Base-by-base conservation (phyloP, 2,329 filamentous ascomycete genomes). In the Xylariaceae sp. region DNA sequence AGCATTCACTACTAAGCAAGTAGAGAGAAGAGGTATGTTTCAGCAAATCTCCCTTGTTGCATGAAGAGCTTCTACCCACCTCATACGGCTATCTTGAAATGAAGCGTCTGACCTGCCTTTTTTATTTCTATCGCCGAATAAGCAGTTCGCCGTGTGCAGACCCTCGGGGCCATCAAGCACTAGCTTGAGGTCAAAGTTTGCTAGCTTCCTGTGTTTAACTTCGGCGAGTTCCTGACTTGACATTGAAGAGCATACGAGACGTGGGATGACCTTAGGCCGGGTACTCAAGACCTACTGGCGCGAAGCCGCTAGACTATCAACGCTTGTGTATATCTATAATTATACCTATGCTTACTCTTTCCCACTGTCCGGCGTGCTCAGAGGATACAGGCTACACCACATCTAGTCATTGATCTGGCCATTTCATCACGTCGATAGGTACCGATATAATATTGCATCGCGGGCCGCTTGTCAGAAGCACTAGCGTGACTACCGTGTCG, bases 61-160 rank as follows among this genome's bases (percentile, higher is more conserved):
- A 37, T 49, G 33, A 36, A 39, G n/a, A 29, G 40, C 34, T 46
- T 33, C 45, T 34, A 40, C 47, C 21, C n/a, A n/a, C n/a, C n/a
- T n/a, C n/a, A n/a, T n/a, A n/a, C n/a, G 40, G 31, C 34, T 17
- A n/a, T 46, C 24, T 45, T 33, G n/a, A 43, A 55, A 59, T 56
- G 46, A 55, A 59, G 56, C 56, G 46, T 52, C 46, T 51, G 52
- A 48, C 46, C 56, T 55, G 34, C 40, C 44, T 48, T 51, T 14
- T 26, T 16, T 21, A 36, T 23, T 24, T 33, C 29, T 45, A 46
- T 36, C 34, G 28, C 39, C 28, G 17, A 40, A 41, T 50, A 46
- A 40, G 39, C 33, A 53, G 24, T 26, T 41, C 47, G n/a, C 44
- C n/a, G 19, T 41, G 16, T 53, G 40, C 43, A 28, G 24, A 19